These are phyloP conservation scores for Phalaenopsis hybrid DNA, from an alignment of 116 monocot species.

Conservation along the genomic window DNA sequence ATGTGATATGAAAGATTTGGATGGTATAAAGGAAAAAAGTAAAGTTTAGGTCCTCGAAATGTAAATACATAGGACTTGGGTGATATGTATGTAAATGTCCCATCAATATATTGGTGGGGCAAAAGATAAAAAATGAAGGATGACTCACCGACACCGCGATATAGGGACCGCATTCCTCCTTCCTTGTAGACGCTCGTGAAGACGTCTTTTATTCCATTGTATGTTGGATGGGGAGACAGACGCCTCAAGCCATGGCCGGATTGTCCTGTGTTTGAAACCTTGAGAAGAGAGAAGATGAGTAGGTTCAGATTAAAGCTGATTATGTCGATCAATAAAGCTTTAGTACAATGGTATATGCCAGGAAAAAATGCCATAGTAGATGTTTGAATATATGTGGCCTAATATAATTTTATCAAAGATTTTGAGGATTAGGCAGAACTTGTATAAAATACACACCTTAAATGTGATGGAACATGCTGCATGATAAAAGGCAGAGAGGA, in stretches of 20 bases:
- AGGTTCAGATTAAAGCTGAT: background rate
- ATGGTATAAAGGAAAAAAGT: too few relatives aligned
- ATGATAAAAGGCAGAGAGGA: too few relatives aligned
- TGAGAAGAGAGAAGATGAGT: background rate
- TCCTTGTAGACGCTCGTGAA: conserved; percentile 65
- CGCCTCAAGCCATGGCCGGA: conserved; percentile 26
- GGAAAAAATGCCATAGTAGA: background rate
- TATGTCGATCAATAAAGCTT: background rate
- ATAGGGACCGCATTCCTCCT: conserved; percentile 77
- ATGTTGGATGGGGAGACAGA: conserved; percentile 28
- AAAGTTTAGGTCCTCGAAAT: too few relatives aligned
- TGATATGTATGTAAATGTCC: too few relatives aligned
- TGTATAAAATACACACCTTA: too few relatives aligned
- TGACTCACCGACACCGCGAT: conserved; percentile 83
- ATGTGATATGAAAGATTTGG: too few relatives aligned
- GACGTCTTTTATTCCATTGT: conserved; percentile 73
- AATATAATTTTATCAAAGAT: too few relatives aligned
- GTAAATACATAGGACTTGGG: too few relatives aligned
- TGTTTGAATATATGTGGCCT: background rate
- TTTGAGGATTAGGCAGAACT: too few relatives aligned
- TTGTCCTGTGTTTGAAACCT: conserved; percentile 27
- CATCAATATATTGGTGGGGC: too few relatives aligned
- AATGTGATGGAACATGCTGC: too few relatives aligned
- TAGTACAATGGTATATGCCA: background rate
- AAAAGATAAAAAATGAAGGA: background rate